Base-by-base conservation (phyloP, 1,284 basidiomycete species). In the Leucoagaricus sp. region DNA sequence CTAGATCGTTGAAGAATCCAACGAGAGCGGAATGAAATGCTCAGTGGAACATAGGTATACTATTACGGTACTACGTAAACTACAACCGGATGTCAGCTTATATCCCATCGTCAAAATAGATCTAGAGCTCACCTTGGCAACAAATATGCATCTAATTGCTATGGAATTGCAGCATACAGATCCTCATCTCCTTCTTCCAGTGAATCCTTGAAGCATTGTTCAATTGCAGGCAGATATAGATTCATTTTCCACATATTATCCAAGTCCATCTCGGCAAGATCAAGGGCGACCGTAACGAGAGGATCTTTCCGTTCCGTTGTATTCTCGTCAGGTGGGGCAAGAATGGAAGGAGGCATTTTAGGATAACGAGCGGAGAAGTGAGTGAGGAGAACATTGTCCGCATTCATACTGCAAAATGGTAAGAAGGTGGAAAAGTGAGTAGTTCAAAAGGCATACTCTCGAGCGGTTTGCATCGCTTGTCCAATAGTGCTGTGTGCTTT, bases 311-410 rank as follows among this genome's bases (percentile, higher is more conserved):
- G 33, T 7, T 45, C 54, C 19, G 78, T 74, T 51, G 69, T 57
- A 19, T 58, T 58, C 19, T 60, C 45, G 50, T 57, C 53, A 41
- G 36, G 49, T 33, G 49, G 54, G 45, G 54, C 31, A 10, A 59
- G 41, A 19, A 65, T 52, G 25, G 67, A 67, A 41, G 81, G 79
- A 1, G 93, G 91, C 65, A 95, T 78, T 66, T 93, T 94, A 12
- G 95, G 94, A 71, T 97, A 97, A 10, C 96, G 86, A 55, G 93
- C 92, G 10, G 94, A 97, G 72, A 98, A 98, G 71, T 98, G 96
- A 1, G 95, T 98, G 23, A 98, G 81, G 33, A 98, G 80, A 23
- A 93, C 79, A 62, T 93, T 86, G 56, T 85, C 75, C 0, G 94
- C 94, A 6, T 82, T 77, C 93, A 96, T 96, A 62, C 90, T 93